Conservation (phyloP, 768 basidiomycete species). For the Sporobolomyces pararoseus region DNA sequence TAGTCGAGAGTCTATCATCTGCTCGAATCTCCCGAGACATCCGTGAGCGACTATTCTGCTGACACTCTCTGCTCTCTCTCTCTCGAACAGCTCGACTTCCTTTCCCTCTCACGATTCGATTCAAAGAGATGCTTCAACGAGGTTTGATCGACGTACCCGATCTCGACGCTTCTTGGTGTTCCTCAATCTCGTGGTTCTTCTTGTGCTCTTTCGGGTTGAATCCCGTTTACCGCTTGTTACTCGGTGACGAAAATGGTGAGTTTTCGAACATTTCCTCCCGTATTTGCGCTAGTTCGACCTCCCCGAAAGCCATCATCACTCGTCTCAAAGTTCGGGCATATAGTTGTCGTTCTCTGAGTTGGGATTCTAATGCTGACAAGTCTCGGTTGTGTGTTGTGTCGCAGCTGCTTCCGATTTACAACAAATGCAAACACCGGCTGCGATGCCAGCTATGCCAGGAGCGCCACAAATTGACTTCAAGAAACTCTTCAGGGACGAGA, state of each 20-base stretch:
- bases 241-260: constrained; percentile 84
- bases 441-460: constrained; percentile 44
- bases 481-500: constrained; percentile 86
- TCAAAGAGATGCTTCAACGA: constrained; percentile 96
- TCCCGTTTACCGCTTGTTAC: constrained; percentile 86
- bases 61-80: neutral
- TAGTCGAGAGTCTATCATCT: too few relatives aligned
- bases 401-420: constrained; percentile 72
- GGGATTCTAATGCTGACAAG: too few relatives aligned
- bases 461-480: constrained; percentile 72
- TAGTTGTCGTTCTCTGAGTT: too few relatives aligned
- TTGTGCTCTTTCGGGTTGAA: constrained; percentile 97
- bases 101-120: constrained; percentile 91
- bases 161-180: constrained; percentile 99
- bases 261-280: constrained; percentile 21
- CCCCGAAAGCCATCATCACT: too few relatives aligned
- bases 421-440: constrained; percentile 49
- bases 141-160: constrained; percentile 83
- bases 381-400: too few relatives aligned
- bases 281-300: too few relatives aligned
- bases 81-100: constrained; percentile 74
- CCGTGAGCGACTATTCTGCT: too few relatives aligned
- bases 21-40: too few relatives aligned
- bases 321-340: too few relatives aligned
- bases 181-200: constrained; percentile 98